These are phyloP conservation scores for Myxozyma kluyveri DNA, from an alignment of 805 yeast species.

Conservation along the genomic window DNA sequence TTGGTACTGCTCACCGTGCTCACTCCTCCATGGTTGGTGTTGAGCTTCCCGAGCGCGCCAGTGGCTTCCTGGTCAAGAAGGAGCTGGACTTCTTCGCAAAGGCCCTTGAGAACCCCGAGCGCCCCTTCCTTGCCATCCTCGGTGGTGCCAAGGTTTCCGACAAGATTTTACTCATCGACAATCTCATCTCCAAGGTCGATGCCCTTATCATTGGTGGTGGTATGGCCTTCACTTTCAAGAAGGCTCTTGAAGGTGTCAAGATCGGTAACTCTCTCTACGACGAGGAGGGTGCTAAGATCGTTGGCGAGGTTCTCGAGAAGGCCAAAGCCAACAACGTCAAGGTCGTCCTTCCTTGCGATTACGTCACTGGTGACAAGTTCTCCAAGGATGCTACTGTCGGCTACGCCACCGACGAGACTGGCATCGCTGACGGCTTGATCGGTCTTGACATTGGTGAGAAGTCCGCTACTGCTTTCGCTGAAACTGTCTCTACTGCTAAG, in stretches of 20 bases:
- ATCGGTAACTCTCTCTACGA: constrained; percentile 94
- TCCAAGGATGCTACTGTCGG: constrained; percentile 85
- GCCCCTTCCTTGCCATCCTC: constrained; percentile 97
- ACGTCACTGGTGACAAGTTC: constrained; percentile 92
- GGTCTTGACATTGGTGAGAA: constrained; percentile 96
- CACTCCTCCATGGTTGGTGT: constrained; percentile 99
- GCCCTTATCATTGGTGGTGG: constrained; percentile 97
- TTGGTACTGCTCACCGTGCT: constrained; percentile 99
- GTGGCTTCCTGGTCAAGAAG: constrained; percentile 98
- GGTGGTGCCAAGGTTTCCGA: constrained; percentile 99
- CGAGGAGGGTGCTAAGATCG: constrained; percentile 92
- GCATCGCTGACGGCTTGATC: constrained; percentile 93
- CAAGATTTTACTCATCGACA: constrained; percentile 97
- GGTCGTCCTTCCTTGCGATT: constrained; percentile 91
- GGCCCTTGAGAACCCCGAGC: constrained; percentile 95
- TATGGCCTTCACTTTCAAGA: constrained; percentile 99
- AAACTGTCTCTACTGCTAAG: constrained; percentile 86
- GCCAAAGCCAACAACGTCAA: constrained; percentile 95
- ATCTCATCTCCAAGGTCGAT: constrained; percentile 88
- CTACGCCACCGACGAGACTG: constrained; percentile 80
- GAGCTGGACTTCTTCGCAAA: constrained; percentile 96
- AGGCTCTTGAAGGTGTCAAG: constrained; percentile 73
- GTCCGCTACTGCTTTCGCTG: constrained; percentile 73
- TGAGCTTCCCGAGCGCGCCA: constrained; percentile 91
- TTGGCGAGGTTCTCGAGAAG: constrained; percentile 86